Evolutionary conservation across 2,329 filamentous ascomycete species (phyloP).

Genomic region (Conoideocrella luteorostrata): DNA sequence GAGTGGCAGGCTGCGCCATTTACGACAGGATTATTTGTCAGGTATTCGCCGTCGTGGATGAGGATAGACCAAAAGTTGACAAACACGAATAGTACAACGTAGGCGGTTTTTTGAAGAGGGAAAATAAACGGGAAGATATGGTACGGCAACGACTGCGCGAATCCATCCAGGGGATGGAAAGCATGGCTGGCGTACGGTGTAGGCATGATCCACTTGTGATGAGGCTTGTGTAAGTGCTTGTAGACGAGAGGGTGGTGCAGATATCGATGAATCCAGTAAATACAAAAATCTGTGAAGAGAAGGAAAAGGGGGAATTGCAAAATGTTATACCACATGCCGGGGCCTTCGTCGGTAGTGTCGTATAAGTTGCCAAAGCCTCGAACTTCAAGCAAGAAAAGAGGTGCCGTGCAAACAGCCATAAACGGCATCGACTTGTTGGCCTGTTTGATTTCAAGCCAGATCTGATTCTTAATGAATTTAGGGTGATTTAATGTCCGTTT

Average conservation of each 20-base stretch:
- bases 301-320: conserved; percentile 85
- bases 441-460: conserved; percentile 77
- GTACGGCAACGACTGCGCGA: conserved; percentile 81
- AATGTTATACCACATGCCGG: conserved; percentile 70
- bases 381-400: conserved; percentile 77
- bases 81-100: conserved; percentile 78
- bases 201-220: conserved; percentile 99
- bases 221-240: conserved; percentile 88
- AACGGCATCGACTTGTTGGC: conserved; percentile 68
- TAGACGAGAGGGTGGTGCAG: conserved; percentile 73
- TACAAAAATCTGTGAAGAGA: conserved; percentile 80
- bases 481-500: conserved; percentile 84
- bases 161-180: conserved; percentile 92
- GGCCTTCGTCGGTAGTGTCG: conserved; percentile 68
- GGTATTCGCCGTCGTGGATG: conserved; percentile 93
- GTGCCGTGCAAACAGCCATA: conserved; percentile 76
- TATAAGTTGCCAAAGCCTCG: conserved; percentile 84
- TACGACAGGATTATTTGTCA: conserved; percentile 82
- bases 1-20: conserved; percentile 91
- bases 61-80: conserved; percentile 97
- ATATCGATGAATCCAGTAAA: conserved; percentile 87
- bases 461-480: conserved; percentile 92
- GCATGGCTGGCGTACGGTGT: conserved; percentile 88
- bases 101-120: conserved; percentile 85
- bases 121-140: conserved; percentile 91